Percentiles rank a stretch among this genome's conserved stretches.
Evolutionary conservation across 2,329 filamentous ascomycete species (phyloP).

Genomic region (Fragosphaeria purpurea): DNA sequence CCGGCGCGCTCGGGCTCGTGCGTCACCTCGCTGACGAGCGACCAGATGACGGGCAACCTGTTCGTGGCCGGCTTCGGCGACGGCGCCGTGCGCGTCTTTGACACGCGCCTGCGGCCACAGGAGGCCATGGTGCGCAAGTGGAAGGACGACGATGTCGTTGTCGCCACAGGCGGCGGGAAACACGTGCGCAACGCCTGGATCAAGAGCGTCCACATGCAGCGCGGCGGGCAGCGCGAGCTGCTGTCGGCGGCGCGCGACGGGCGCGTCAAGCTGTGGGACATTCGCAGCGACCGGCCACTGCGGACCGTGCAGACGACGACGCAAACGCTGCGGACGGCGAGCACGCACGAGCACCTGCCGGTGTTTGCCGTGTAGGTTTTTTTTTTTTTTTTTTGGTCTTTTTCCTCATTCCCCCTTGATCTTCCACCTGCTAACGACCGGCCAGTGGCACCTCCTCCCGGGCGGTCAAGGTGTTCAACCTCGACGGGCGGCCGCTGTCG

Average conservation of each 20-base stretch:
- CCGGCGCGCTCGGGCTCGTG: slow-evolving; percentile 89
- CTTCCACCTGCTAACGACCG: slow-evolving; percentile 17
- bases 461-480: slow-evolving; percentile 85
- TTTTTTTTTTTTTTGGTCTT: neutral
- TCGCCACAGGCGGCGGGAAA: slow-evolving; percentile 23
- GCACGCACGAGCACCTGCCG: slow-evolving; percentile 90
- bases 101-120: slow-evolving; percentile 72
- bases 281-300: slow-evolving; percentile 72
- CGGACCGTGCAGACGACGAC: slow-evolving; percentile 64
- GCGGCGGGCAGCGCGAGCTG: slow-evolving; percentile 84
- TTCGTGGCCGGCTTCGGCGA: slow-evolving; percentile 96
- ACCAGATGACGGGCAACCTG: slow-evolving; percentile 94
- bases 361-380: slow-evolving; percentile 83
- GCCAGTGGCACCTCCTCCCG: slow-evolving; percentile 77
- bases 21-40: slow-evolving; percentile 89
- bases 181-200: slow-evolving; percentile 50
- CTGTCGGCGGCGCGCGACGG: slow-evolving; percentile 85
- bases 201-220: slow-evolving; percentile 92
- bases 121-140: slow-evolving; percentile 93
- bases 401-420: slow-evolving; percentile 26
- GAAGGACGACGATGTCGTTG: slow-evolving; percentile 76
- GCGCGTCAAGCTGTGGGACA: slow-evolving; percentile 92
- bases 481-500: slow-evolving; percentile 69
- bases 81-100: slow-evolving; percentile 87
- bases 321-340: slow-evolving; percentile 72